These are phyloP conservation scores for Epicoccum nigrum DNA, from an alignment of 2,329 filamentous ascomycete genomes.

Conservation along the genomic window DNA sequence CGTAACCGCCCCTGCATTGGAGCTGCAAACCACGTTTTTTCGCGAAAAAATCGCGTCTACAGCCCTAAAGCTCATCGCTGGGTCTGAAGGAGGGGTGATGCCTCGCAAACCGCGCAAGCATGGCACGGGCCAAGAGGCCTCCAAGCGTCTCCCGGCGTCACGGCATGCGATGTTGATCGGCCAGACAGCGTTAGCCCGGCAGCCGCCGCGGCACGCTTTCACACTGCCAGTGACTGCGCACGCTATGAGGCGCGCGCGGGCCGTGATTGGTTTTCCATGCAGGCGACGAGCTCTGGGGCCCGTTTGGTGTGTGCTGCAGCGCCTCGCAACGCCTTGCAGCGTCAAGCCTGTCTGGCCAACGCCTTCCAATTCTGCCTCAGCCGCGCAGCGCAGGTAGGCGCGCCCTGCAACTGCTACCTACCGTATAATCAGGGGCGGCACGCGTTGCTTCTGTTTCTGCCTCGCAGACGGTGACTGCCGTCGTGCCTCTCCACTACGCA, in stretches of 20 bases:
- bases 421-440: not conserved
- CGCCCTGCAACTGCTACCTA: slow-evolving; percentile 6
- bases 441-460: not conserved
- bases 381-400: slow-evolving; percentile 31
- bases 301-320: slow-evolving; percentile 3
- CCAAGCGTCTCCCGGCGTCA: slow-evolving; percentile 31
- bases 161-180: slow-evolving; percentile 33
- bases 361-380: slow-evolving; percentile 32
- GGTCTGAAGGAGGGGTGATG: slow-evolving; percentile 33
- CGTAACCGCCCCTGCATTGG: slow-evolving; percentile 34
- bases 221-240: slow-evolving; percentile 23
- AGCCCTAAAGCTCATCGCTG: slow-evolving; percentile 34
- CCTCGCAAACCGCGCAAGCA: slow-evolving; percentile 15
- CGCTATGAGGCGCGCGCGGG: slow-evolving; percentile 7
- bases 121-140: slow-evolving; percentile 14
- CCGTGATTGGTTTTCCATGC: slow-evolving; percentile 10
- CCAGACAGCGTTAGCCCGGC: slow-evolving; percentile 29
- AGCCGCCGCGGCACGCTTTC: slow-evolving; percentile 33
- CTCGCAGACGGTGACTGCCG: not conserved
- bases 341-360: slow-evolving; percentile 1
- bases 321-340: slow-evolving; percentile 1
- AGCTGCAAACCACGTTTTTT: slow-evolving; percentile 39
- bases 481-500: not conserved
- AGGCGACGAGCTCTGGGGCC: slow-evolving; percentile 1
- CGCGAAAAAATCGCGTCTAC: slow-evolving; percentile 40